Evolutionary conservation across 2,329 filamentous ascomycete genomes (phyloP), one percentile per base, ranked within the genome.

Genomic region (Fusarium sp.): DNA sequence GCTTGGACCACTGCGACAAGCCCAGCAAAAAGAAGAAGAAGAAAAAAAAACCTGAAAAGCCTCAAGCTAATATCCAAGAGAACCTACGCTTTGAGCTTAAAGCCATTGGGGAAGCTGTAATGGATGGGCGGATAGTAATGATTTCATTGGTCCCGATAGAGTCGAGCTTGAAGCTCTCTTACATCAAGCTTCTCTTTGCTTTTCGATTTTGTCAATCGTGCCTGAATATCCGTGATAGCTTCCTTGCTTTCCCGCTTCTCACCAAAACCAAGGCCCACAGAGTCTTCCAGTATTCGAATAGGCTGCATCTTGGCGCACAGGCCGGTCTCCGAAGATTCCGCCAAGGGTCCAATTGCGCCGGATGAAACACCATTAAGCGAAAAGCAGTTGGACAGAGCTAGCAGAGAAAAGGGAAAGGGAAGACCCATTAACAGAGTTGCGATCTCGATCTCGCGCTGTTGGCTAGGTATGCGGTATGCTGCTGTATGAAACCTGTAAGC

Each of bases 401-500:
- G 13, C 37, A 38, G 26, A 33, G 9, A 41, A 54, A 42, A 30
- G 23, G 47, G 20, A 45, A 60, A 38, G 20, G 16, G 8, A 38
- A 41, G 36, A 40, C 26, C 38, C 38, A 47, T 62, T 41, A 16
- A 49, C 51, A 16, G 36, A 52, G 49, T 40, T 36, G 23, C 23
- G 61, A 73, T 73, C 70, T 68, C 72, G 68, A 74, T 74, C 72
- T 58, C 10, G 15, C 16, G 42, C n/a, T 42, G 34, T 18, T 23
- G 26, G 59, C 37, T 51, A 30, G 10, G 30, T 55, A 50, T 50
- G 33, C 51, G 10, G 30, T 55, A 50, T 50, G 33, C 51, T 67
- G 23, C 23, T 23, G 23, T 23, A 36, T 59, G 57, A 57, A 64
- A 62, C 69, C 56, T 54, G 47, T 34, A 50, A 36, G 47, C 28